A percentile compares a stretch with the other conserved stretches of the same genome.
phyloP scores from a whole-genome alignment of 2,329 filamentous ascomycete genomes.

The Cephalotrichum gorgonifer region DNA sequence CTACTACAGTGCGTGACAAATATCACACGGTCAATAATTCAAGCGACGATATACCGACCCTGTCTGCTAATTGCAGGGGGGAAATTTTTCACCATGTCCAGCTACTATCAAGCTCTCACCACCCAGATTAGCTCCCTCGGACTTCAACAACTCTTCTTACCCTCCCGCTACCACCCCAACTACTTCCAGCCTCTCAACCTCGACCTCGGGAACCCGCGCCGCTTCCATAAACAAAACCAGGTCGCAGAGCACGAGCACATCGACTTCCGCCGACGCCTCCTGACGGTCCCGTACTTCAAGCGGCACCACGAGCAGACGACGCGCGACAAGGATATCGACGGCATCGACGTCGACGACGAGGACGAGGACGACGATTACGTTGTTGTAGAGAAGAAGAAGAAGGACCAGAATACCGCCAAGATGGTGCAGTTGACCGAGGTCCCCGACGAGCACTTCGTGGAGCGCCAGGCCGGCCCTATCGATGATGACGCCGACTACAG shows the following conservation, averaged over 20 bases:
- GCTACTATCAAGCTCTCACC: not conserved
- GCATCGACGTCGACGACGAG: not conserved
- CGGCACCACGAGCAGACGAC: not conserved
- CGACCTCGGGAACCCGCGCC: not conserved
- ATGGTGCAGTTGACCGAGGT: constrained; percentile 98
- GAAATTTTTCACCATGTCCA: not conserved
- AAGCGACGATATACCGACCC: not conserved
- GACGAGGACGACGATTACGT: not conserved
- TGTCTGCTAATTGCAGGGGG: not conserved
- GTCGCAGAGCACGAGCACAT: not conserved
- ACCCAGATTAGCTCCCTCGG: not conserved
- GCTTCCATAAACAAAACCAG: not conserved
- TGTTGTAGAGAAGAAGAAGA: not conserved
- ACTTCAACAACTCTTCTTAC: not conserved
- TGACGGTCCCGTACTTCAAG: not conserved
- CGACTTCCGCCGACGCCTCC: not conserved
- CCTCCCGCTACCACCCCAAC: not conserved
- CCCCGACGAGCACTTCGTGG: constrained; percentile 87
- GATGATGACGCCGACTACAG: constrained; percentile 85
- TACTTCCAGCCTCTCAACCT: not conserved
- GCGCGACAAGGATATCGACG: not conserved
- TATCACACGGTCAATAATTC: not conserved
- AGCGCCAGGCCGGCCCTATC: constrained; percentile 56
- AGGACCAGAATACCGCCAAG: constrained; percentile 29
- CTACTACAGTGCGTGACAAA: not conserved